Evolutionary conservation across 331 rosid genomes (phyloP).

Genomic region (Acacia pycnantha): DNA sequence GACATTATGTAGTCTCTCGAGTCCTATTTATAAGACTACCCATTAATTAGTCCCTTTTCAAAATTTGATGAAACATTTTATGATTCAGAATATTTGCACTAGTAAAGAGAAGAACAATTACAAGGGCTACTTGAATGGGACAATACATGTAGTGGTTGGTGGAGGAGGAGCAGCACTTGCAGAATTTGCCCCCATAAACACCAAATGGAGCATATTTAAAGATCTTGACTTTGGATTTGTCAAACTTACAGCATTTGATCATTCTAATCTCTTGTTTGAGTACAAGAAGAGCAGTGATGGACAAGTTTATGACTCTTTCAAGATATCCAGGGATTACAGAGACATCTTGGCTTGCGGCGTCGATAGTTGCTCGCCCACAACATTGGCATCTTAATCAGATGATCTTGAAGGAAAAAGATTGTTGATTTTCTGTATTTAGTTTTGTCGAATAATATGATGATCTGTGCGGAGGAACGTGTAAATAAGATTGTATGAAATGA

Average conservation of each 20-base stretch:
- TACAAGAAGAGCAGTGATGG: constrained; percentile 89
- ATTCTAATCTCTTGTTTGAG: constrained; percentile 74
- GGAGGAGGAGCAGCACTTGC: constrained; percentile 84
- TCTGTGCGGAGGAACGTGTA: neutral
- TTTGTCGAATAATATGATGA: constrained; percentile 27
- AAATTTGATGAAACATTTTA: neutral
- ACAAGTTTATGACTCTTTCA: constrained; percentile 67
- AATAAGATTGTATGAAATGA: neutral
- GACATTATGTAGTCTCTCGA: neutral
- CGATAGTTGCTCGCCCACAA: constrained; percentile 59
- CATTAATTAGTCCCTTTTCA: neutral
- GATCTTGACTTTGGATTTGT: constrained; percentile 75
- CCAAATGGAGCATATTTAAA: constrained; percentile 70
- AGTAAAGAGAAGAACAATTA: constrained; percentile 63
- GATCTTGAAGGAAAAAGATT: neutral
- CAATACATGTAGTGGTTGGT: constrained; percentile 80
- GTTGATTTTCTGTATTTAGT: neutral
- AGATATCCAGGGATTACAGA: constrained; percentile 62
- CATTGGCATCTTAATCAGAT: constrained; percentile 52
- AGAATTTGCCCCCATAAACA: constrained; percentile 59
- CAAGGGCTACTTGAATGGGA: constrained; percentile 72
- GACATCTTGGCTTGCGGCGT: constrained; percentile 69
- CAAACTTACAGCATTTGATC: constrained; percentile 77
- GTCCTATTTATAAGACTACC: neutral
- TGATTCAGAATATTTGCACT: constrained; percentile 71